Evolutionary conservation across 176 grass and related monocot species (phyloP).

Genomic region (Poa pratensis): DNA sequence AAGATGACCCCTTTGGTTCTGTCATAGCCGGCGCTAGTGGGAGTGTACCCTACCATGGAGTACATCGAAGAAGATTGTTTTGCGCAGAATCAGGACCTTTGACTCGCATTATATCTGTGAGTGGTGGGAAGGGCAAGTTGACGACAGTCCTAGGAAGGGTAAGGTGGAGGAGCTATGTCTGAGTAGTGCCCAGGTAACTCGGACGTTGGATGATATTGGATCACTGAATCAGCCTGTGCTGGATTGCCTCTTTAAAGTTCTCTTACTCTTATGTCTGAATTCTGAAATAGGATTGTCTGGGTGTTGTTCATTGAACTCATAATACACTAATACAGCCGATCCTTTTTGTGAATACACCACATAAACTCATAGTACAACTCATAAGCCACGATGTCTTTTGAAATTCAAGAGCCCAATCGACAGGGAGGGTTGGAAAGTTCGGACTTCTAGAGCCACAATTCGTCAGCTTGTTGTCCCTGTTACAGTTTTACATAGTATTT

Average conservation of each 20-base stretch:
- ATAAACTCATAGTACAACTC: conserved; percentile 4
- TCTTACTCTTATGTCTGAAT: conserved; percentile 19
- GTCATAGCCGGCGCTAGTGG: conserved; percentile 21
- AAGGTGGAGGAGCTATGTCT: conserved; percentile 4
- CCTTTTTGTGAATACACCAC: too few species aligned
- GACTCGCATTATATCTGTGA: conserved; percentile 3
- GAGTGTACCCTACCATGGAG: too few species aligned
- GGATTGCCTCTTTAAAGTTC: conserved; percentile 10
- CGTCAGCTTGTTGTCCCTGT: background rate
- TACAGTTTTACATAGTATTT: conserved; percentile 1
- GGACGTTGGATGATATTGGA: conserved; percentile 28
- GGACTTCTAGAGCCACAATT: too few species aligned
- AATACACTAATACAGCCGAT: too few species aligned
- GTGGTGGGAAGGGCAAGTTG: conserved; percentile 30
- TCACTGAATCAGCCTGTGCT: conserved; percentile 48
- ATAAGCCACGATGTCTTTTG: background rate
- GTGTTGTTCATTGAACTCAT: too few species aligned
- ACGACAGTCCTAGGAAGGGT: conserved; percentile 7
- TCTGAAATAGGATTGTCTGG: background rate
- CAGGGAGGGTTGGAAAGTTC: background rate
- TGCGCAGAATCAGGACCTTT: conserved; percentile 4
- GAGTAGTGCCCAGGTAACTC: background rate
- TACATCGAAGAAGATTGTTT: conserved; percentile 1
- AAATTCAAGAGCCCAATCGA: background rate
- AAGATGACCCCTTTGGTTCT: background rate